Evolutionary conservation across 2,329 filamentous ascomycete species (phyloP).

Genomic region (Colletotrichum tamarilloi): DNA sequence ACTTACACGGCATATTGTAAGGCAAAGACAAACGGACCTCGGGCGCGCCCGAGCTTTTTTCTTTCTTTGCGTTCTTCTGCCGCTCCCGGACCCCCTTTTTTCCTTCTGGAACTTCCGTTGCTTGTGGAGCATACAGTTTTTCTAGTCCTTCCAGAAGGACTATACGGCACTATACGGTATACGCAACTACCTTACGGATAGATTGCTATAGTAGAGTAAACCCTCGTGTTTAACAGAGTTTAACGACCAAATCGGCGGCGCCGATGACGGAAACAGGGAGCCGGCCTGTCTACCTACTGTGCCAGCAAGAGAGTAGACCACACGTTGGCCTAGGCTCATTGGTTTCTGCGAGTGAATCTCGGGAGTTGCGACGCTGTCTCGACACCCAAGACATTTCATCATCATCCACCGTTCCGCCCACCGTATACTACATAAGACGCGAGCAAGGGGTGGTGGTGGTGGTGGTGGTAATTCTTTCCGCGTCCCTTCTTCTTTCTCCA

Average conservation of each 20-base stretch:
- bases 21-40: too few species aligned
- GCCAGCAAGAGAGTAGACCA: not conserved
- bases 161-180: too few species aligned
- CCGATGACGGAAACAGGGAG: not conserved
- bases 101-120: not conserved
- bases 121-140: not conserved
- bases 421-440: too few species aligned
- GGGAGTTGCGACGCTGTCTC: too few species aligned
- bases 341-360: too few species aligned
- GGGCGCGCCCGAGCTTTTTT: too few species aligned
- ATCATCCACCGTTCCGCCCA: too few species aligned
- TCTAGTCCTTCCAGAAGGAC: not conserved
- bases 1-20: not conserved
- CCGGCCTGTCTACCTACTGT: too few species aligned
- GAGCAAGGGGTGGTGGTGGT: too few species aligned
- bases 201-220: too few species aligned
- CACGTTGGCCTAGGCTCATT: not conserved
- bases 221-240: not conserved
- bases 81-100: not conserved
- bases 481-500: not conserved
- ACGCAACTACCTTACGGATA: too few species aligned
- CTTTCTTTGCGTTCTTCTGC: not conserved
- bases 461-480: not conserved
- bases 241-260: not conserved
- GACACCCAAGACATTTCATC: too few species aligned